Conservation (phyloP, 2,329 filamentous ascomycete species). For the Fusarium tjaetaba region DNA sequence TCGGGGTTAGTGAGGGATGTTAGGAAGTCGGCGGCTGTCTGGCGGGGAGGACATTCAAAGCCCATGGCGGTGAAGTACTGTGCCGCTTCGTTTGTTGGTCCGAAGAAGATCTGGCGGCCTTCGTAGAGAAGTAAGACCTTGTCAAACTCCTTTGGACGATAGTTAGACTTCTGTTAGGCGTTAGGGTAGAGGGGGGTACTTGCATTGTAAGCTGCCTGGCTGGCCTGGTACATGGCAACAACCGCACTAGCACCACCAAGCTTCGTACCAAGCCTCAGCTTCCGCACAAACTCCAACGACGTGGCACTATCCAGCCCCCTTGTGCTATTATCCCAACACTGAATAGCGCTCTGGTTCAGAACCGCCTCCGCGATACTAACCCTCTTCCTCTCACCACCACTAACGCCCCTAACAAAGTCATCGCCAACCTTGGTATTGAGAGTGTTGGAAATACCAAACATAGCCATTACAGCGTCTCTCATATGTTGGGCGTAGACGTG, state of each 20-base stretch:
- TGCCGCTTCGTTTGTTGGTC: conserved; percentile 14
- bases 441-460: conserved; percentile 75
- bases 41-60: conserved; percentile 62
- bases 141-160: conserved; percentile 70
- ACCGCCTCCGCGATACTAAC: conserved; percentile 51
- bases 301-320: conserved; percentile 71
- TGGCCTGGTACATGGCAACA: conserved; percentile 73
- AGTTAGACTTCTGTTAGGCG: no score
- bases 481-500: conserved; percentile 66
- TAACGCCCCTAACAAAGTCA: conserved; percentile 69
- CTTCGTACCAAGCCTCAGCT: conserved; percentile 67
- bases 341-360: conserved; percentile 55
- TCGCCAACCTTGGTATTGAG: conserved; percentile 76
- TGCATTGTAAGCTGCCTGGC: conserved; percentile 51
- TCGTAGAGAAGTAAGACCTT: conserved; percentile 75
- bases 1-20: conserved; percentile 58
- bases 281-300: conserved; percentile 71
- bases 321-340: conserved; percentile 78
- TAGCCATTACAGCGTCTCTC: conserved; percentile 76
- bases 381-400: conserved; percentile 61
- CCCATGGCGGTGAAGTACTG: conserved; percentile 53
- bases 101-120: conserved; percentile 68
- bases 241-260: conserved; percentile 66
- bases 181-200: no score
- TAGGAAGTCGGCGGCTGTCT: conserved; percentile 78